Evolutionary conservation across 495 filamentous ascomycete genomes (phyloP), one percentile per base, ranked within the genome.

Genomic region (Hyphodiscus hymeniophilus): DNA sequence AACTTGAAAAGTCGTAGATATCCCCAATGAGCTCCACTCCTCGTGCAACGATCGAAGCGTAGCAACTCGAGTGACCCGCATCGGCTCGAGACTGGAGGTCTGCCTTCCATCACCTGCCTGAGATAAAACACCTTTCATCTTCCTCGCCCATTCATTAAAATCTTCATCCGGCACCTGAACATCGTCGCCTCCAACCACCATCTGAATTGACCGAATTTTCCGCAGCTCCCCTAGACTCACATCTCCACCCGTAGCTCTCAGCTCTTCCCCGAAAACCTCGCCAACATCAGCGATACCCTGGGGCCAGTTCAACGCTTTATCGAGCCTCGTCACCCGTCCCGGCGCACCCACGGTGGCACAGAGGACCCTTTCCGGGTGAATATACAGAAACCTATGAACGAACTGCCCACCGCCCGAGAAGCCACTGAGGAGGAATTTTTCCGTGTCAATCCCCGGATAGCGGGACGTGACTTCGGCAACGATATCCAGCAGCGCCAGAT

Each of bases 161-260:
- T 28, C 26, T 5, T 28, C 26, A 28, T 28, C 26, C 26, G 10
- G 26, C 4, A 28, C 26, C 26, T 28, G 5, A 4, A 4, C 10
- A 28, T 28, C 26, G 10, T 28, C 26, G 5, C 5, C 26, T 5
- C 26, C 26, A 28, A 28, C 26, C 4, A 28, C 10, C 26, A 38
- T 39, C 72, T 71, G 74, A 3, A 51, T 59, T 7, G n/a, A 51
- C 45, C 6, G 54, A 56, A 42, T 58, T 52, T 23, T 64, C 60
- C 22, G 31, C 50, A 23, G 23, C 45, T 10, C 60, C 60, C 21
- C 58, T 22, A 26, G 56, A 42, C 12, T 49, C 23, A 63, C 54
- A 13, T 45, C 48, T 17, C 43, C 42, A 31, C 42, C 59, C 15
- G 57, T 26, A 18, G 59, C 36, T 5, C 22, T 21, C 1, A 22